Conservation (phyloP, 148 eudicot species). For the Agrostemma githago region DNA sequence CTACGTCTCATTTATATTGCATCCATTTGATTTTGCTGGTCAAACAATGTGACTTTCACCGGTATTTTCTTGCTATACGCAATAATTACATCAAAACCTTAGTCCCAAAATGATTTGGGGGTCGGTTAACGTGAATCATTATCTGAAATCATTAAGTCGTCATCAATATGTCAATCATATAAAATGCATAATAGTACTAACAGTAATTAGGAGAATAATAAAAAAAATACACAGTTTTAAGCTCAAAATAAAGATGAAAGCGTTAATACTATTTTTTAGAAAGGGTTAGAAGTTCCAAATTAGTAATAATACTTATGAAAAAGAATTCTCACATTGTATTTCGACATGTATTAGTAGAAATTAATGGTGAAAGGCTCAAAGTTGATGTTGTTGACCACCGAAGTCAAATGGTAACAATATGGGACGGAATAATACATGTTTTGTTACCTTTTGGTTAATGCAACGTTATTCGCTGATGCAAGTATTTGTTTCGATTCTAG, state of each 20-base stretch:
- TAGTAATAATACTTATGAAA: too few relatives aligned
- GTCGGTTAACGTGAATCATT: too few relatives aligned
- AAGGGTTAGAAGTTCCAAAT: too few relatives aligned
- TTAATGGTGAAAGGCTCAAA: background rate
- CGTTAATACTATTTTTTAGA: too few relatives aligned
- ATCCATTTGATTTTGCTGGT: background rate
- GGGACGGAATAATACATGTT: background rate
- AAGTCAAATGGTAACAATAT: background rate
- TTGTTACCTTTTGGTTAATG: background rate
- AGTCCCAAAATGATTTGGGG: background rate
- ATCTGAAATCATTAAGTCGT: too few relatives aligned
- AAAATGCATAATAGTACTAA: too few relatives aligned
- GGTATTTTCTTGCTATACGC: background rate
- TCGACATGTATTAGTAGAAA: background rate
- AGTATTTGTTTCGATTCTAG: slow-evolving; percentile 19
- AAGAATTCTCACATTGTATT: background rate
- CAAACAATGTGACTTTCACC: background rate
- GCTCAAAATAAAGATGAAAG: too few relatives aligned
- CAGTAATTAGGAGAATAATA: too few relatives aligned
- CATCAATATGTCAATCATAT: too few relatives aligned
- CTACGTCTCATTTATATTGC: background rate
- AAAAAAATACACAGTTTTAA: too few relatives aligned
- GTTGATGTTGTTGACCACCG: background rate
- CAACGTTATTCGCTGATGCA: slow-evolving; percentile 18
- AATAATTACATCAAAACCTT: background rate